A percentile compares a stretch with the other conserved stretches of the same genome.
phyloP scores from a whole-genome alignment of 805 yeast genomes.

The Zygoascus biomembranicola region DNA sequence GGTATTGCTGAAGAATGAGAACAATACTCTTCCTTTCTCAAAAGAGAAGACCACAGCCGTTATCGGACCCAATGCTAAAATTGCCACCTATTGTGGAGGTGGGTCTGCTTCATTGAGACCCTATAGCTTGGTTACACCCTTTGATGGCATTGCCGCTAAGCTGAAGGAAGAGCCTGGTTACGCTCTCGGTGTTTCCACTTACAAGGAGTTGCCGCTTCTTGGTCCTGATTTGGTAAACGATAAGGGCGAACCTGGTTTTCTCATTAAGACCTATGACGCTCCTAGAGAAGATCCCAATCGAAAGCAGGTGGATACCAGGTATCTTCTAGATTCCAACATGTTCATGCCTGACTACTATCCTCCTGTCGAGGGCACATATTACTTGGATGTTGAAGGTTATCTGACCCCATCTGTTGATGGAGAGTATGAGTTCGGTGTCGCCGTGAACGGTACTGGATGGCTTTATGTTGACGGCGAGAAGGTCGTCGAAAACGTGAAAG shows the following conservation, averaged over 20 bases:
- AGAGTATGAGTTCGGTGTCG: conserved; percentile 42
- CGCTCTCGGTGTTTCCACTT: conserved; percentile 29
- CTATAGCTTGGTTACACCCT: conserved; percentile 33
- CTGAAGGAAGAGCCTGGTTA: conserved; percentile 1
- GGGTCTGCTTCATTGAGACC: conserved; percentile 50
- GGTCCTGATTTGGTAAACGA: conserved; percentile 15
- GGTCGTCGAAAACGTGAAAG: conserved; percentile 47
- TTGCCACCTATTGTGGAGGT: conserved; percentile 48
- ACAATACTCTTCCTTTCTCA: conserved; percentile 38
- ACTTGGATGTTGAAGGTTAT: conserved; percentile 36
- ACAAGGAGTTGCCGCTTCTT: conserved; percentile 12
- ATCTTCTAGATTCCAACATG: conserved; percentile 1
- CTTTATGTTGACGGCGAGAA: conserved; percentile 44
- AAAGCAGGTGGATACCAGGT: conserved; percentile 2
- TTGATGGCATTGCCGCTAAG: conserved; percentile 9
- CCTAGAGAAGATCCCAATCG: conserved; percentile 3
- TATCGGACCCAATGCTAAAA: conserved; percentile 52
- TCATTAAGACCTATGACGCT: conserved; percentile 2
- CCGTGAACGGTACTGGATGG: conserved; percentile 47
- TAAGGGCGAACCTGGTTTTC: conserved; percentile 13
- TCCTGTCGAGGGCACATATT: conserved; percentile 23
- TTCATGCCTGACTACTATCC: conserved; percentile 9
- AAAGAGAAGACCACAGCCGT: conserved; percentile 38
- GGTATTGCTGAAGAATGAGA: conserved; percentile 49
- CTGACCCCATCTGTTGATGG: conserved; percentile 41